Conservation (phyloP, 495 filamentous ascomycete species). For the Amphirosellinia nigrospora region DNA sequence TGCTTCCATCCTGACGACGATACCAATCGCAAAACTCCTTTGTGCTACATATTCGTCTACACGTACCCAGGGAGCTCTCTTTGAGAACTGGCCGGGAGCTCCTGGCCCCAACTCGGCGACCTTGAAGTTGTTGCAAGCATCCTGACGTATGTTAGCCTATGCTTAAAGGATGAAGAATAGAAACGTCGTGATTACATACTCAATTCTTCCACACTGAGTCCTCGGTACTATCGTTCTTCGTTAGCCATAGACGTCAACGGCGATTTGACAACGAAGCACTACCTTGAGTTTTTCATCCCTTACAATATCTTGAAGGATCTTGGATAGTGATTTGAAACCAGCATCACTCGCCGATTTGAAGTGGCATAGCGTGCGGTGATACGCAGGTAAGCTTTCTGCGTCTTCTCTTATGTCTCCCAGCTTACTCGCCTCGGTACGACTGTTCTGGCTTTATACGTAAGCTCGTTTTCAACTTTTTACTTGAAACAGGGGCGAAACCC, state of each 20-base stretch:
- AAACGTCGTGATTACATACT: conserved; percentile 21
- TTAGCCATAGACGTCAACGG: neutral
- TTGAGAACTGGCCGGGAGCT: neutral
- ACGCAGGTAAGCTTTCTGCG: conserved; percentile 38
- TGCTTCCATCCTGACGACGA: conserved; percentile 38
- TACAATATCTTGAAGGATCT: conserved; percentile 10
- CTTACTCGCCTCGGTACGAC: conserved; percentile 29
- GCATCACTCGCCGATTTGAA: conserved; percentile 40
- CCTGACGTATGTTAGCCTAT: conserved; percentile 1
- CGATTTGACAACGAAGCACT: neutral
- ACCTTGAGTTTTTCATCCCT: conserved; percentile 21
- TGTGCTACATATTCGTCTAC: conserved; percentile 45
- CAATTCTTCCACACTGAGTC: conserved; percentile 34
- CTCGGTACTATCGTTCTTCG: conserved; percentile 26
- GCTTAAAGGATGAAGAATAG: neutral
- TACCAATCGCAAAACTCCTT: conserved; percentile 47
- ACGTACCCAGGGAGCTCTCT: conserved; percentile 29
- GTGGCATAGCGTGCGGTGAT: conserved; percentile 41
- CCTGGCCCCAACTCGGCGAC: neutral
- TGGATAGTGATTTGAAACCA: conserved; percentile 34
- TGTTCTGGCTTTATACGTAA: conserved; percentile 10
- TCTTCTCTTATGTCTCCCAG: conserved; percentile 43
- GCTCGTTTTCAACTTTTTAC: neutral
- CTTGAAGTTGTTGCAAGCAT: conserved; percentile 3
- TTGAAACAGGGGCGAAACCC: conserved; percentile 7